Percentiles rank a stretch among this genome's conserved stretches.
phyloP scores from a whole-genome alignment of 2,329 filamentous ascomycete genomes.

The Saccharata proteae region DNA sequence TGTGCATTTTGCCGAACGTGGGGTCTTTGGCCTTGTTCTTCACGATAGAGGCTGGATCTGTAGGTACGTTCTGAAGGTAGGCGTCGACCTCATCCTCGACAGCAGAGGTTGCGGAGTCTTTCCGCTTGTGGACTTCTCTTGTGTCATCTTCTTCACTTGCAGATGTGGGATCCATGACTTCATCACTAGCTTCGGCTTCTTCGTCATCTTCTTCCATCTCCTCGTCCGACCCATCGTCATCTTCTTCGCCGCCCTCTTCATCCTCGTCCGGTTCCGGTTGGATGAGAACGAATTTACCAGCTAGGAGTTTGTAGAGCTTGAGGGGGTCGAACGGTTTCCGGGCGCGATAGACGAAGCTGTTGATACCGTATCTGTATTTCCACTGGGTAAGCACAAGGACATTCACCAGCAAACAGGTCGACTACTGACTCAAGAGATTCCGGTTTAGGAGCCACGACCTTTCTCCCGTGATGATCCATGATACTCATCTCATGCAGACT shows the following conservation, averaged over 20 bases:
- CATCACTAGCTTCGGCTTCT: constrained; percentile 10
- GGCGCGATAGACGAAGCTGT: constrained; percentile 57
- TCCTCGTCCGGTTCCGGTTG: constrained; percentile 24
- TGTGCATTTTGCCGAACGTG: constrained; percentile 43
- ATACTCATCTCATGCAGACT: constrained; percentile 57
- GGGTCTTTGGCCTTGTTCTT: constrained; percentile 44
- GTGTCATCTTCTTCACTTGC: constrained; percentile 10
- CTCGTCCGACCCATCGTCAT: constrained; percentile 9
- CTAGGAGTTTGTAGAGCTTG: constrained; percentile 27
- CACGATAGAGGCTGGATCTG: constrained; percentile 27
- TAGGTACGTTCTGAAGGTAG: constrained; percentile 13
- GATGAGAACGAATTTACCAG: constrained; percentile 32
- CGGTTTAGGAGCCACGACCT: constrained; percentile 51
- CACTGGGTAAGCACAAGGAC: constrained; percentile 1
- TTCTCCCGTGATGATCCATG: constrained; percentile 40
- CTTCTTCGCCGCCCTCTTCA: constrained; percentile 20
- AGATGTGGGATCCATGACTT: constrained; percentile 1
- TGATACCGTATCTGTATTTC: constrained; percentile 51
- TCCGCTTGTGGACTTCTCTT: constrained; percentile 3
- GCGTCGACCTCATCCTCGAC: constrained; percentile 22
- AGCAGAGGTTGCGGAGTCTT: constrained; percentile 2
- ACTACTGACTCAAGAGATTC: constrained; percentile 51
- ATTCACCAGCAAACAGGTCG: neutral
- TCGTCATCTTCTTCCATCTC: constrained; percentile 14
- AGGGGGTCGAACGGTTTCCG: constrained; percentile 32